A percentile compares a stretch with the other conserved stretches of the same genome.
These are phyloP conservation scores for Globisporangium iwayamae DNA, from an alignment of 352 stramenopile species.

Conservation along the genomic window DNA sequence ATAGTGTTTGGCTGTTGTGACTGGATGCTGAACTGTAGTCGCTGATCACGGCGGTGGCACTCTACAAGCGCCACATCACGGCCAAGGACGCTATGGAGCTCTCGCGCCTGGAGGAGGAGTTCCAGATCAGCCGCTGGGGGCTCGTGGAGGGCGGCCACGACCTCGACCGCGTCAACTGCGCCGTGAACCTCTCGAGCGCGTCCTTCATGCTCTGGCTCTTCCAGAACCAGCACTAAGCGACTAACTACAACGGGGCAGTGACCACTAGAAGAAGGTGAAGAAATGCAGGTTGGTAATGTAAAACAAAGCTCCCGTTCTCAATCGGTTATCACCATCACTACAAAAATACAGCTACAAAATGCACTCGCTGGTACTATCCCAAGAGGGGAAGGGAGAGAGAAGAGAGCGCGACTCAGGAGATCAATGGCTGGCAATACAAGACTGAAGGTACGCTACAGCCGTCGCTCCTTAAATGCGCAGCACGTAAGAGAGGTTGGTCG, in stretches of 20 bases:
- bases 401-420: too few species aligned
- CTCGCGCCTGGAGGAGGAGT: slow-evolving; percentile 82
- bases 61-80: slow-evolving; percentile 85
- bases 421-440: not conserved
- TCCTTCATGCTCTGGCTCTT: slow-evolving; percentile 84
- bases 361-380: not conserved
- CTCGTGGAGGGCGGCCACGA: slow-evolving; percentile 88
- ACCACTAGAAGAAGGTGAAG: not conserved
- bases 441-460: too few species aligned
- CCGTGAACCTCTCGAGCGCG: slow-evolving; percentile 77
- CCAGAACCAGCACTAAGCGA: slow-evolving; percentile 54
- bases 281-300: slow-evolving; percentile 3
- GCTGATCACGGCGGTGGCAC: slow-evolving; percentile 72
- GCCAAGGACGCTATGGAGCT: slow-evolving; percentile 84
- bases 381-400: not conserved
- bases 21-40: slow-evolving; percentile 31
- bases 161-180: slow-evolving; percentile 85
- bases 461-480: slow-evolving; percentile 8
- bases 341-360: slow-evolving; percentile 7
- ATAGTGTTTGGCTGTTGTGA: not conserved
- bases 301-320: slow-evolving; percentile 2
- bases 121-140: slow-evolving; percentile 86
- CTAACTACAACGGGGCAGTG: too few species aligned
- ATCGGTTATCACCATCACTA: not conserved
- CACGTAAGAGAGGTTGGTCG: slow-evolving; percentile 51